Conservation (phyloP, 2,329 filamentous ascomycete species). For the Neonectria magnoliae region DNA sequence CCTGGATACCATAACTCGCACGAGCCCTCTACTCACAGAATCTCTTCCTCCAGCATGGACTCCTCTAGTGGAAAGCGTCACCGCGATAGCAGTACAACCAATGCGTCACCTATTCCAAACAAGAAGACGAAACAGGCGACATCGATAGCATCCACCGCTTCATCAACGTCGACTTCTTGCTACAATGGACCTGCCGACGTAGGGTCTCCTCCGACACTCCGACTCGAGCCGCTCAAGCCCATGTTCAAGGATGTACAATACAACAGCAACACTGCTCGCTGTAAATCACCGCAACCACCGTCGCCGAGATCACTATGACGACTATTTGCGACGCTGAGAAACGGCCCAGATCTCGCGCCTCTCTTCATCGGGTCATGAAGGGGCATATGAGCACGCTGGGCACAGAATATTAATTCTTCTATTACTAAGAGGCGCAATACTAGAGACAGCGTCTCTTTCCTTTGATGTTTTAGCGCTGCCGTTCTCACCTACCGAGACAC, state of each 20-base stretch:
- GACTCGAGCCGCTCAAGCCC: conserved; percentile 32
- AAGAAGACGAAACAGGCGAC: conserved; percentile 42
- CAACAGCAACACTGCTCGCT: conserved; percentile 31
- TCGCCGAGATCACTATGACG: conserved; percentile 39
- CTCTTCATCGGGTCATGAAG: background rate
- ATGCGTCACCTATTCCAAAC: conserved; percentile 34
- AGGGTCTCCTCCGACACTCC: conserved; percentile 25
- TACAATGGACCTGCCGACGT: conserved; percentile 31
- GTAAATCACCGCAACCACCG: conserved; percentile 39
- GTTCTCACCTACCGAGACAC: background rate
- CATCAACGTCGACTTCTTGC: conserved; percentile 32
- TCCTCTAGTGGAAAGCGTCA: conserved; percentile 37
- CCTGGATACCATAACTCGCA: background rate
- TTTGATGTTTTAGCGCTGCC: background rate
- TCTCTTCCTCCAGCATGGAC: conserved; percentile 24
- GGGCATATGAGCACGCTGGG: background rate
- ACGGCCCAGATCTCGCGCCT: background rate
- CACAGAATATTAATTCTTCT: background rate
- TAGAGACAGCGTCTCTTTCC: background rate
- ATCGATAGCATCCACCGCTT: conserved; percentile 38
- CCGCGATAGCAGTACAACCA: conserved; percentile 33
- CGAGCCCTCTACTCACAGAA: no score
- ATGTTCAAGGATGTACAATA: conserved; percentile 39
- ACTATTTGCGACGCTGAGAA: background rate
- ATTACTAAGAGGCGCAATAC: background rate